Evolutionary conservation across 345 rosid species (phyloP).

Genomic region (Citrus medica): DNA sequence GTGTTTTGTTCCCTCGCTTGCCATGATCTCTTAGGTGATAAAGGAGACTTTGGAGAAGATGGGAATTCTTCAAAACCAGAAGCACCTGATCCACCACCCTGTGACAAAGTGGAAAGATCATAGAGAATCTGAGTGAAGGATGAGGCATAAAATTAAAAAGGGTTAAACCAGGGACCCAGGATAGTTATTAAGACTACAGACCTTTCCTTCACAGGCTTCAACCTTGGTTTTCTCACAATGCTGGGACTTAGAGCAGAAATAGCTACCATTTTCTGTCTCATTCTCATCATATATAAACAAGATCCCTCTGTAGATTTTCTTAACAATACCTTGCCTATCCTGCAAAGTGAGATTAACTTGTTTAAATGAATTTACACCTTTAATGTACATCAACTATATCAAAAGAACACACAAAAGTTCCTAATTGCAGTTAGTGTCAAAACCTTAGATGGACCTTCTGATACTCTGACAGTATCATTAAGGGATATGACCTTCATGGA

Average conservation of each 20-base stretch:
- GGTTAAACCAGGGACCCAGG: background rate
- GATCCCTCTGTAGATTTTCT: constrained; percentile 81
- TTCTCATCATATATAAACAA: constrained; percentile 64
- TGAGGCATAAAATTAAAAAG: background rate
- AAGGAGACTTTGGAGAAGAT: constrained; percentile 86
- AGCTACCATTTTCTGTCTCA: constrained; percentile 81
- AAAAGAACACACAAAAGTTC: constrained; percentile 3
- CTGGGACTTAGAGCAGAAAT: constrained; percentile 72
- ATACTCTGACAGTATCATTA: constrained; percentile 67
- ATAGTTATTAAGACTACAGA: constrained; percentile 21
- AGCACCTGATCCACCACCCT: constrained; percentile 57
- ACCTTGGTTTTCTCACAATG: constrained; percentile 73
- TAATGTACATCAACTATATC: background rate
- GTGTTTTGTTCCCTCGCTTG: constrained; percentile 46
- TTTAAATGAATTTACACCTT: background rate
- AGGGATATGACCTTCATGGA: constrained; percentile 55
- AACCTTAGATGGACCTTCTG: constrained; percentile 86
- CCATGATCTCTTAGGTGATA: constrained; percentile 57
- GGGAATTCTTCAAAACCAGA: constrained; percentile 52
- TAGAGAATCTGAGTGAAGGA: background rate
- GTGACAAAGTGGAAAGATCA: constrained; percentile 15
- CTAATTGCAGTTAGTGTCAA: constrained; percentile 9
- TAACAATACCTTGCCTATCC: constrained; percentile 87
- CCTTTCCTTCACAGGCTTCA: constrained; percentile 55
- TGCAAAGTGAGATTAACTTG: constrained; percentile 30